Evolutionary conservation across 1,284 basidiomycete species (phyloP), one percentile per base, ranked within the genome.

Genomic region (Heterobasidion irregulare): DNA sequence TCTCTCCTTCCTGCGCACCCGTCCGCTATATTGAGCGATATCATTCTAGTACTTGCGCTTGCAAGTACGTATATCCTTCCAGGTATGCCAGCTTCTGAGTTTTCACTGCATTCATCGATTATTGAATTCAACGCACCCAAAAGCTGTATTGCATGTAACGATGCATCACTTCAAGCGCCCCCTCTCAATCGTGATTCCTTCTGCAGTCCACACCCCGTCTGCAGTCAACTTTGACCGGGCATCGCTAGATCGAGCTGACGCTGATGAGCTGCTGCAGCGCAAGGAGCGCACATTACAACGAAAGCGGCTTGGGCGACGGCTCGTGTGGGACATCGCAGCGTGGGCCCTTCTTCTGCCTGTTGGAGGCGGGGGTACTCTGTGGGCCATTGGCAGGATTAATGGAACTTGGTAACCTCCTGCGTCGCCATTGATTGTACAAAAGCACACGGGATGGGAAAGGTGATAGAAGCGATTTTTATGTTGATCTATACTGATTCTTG

Each of bases 221-320:
- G 65, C n/a, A 4, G 16, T 35, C 10, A 15, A 43, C 63, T 50
- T 72, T 62, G n/a, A 63, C 64, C 57, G 62, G 13, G 63, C 64
- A 38, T 57, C 57, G 44, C 56, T 62, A 46, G 65, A 65, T 53
- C 36, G 18, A 13, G 62, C 69, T 57, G 63, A 52, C 12, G 64
- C 72, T 50, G 84, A 89, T 62, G 80, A 83, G 52, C 76, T 92
- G 32, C 71, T 92, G 45, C 78, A 85, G 61, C 76, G 86, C 58
- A 92, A 92, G 70, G 89, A 92, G 67, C 75, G 78, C 51, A 79
- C 79, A 35, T 69, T 92, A 55, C 89, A 92, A 66, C 75, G 76
- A 54, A 73, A 75, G 46, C 78, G 89, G 58, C 75, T 83, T 48
- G 76, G 77, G 44, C 78, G 77, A 58, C 74, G 89, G 32, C 69